These are phyloP conservation scores for Erodium moschatum DNA, from an alignment of 441 rosid genomes.

Conservation along the genomic window DNA sequence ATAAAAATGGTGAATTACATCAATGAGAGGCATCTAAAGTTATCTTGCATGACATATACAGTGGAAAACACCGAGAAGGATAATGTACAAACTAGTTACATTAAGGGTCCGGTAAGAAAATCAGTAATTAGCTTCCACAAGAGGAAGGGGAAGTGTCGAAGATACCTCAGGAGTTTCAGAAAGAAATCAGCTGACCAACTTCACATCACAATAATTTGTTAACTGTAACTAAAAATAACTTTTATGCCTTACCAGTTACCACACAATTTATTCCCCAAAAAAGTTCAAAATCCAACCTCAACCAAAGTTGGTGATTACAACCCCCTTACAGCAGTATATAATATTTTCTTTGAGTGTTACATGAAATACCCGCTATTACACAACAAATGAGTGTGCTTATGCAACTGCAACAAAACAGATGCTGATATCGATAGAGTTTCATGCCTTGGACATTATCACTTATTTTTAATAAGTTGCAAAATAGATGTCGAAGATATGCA, in stretches of 20 bases:
- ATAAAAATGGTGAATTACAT: neutral
- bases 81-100: neutral
- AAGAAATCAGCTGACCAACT: neutral
- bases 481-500: neutral
- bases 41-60: neutral
- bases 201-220: neutral
- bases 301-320: neutral
- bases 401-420: neutral
- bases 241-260: neutral
- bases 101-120: neutral
- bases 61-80: neutral
- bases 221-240: neutral
- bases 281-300: neutral
- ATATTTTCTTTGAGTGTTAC: neutral
- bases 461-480: neutral
- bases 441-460: neutral
- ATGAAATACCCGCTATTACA: neutral
- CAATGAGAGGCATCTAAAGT: neutral
- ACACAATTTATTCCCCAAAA: neutral
- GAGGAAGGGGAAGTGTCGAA: neutral
- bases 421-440: neutral
- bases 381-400: neutral
- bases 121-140: neutral
- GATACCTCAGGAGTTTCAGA: neutral
- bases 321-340: neutral